Evolutionary conservation across 768 basidiomycete genomes (phyloP).

Genomic region (Phallus indusiatus): DNA sequence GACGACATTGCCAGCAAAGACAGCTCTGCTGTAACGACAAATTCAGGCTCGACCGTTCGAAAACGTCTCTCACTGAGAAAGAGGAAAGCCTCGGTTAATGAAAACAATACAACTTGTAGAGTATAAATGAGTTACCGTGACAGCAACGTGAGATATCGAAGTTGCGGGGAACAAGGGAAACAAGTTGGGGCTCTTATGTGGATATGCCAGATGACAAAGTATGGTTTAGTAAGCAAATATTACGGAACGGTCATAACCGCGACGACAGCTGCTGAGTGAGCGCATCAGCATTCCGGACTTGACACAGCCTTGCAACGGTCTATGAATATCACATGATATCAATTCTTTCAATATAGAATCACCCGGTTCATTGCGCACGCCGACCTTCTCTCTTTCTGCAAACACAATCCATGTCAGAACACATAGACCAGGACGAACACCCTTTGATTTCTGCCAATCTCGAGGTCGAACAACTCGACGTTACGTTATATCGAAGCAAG

Average conservation of each 20-base stretch:
- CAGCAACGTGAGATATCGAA: conserved; percentile 5
- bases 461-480: conserved; percentile 71
- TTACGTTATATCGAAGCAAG: conserved; percentile 70
- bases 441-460: conserved; percentile 63
- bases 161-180: background rate
- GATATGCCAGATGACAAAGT: too few species aligned
- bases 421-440: conserved; percentile 37
- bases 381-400: too few species aligned
- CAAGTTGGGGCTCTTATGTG: too few species aligned
- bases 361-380: too few species aligned
- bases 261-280: too few species aligned
- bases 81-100: background rate
- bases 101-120: background rate
- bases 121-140: background rate
- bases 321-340: too few species aligned
- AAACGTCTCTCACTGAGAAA: background rate
- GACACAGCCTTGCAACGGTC: too few species aligned
- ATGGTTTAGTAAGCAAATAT: too few species aligned
- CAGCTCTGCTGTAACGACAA: background rate
- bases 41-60: background rate
- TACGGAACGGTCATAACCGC: too few species aligned
- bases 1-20: background rate
- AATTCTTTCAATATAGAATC: too few species aligned
- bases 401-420: background rate
- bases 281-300: too few species aligned